Base-by-base conservation (phyloP, 2,329 filamentous ascomycete genomes). In the Beauveria medogensis region DNA sequence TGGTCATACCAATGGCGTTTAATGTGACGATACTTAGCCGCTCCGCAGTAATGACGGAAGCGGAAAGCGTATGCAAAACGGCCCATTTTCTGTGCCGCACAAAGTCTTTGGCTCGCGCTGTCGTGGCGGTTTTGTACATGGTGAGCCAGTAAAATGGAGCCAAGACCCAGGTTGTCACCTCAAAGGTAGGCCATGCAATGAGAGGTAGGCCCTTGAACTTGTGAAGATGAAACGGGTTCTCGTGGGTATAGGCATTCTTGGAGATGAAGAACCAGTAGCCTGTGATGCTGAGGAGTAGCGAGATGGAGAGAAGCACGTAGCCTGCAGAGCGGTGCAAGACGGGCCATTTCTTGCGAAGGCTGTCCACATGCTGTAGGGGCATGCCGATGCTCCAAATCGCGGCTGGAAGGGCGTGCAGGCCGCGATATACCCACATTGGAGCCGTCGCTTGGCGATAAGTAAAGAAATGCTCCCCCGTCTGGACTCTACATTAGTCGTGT, bases 351-450 rank as follows among this genome's bases (percentile, higher is more conserved):
- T 37, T 37, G 30, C 60, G 60, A 4, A 59, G 30, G n/a, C 48
- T 14, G 24, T 53, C 60, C 3, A 59, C 48, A 10, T 62, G 60
- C 41, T 62, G 60, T 3, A 62, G 41, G 3, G 60, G 60, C 54
- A 62, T 62, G 28, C 34, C 24, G 3, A 62, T 28, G 50, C 60
- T 59, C 60, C 60, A 62, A 10, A 59, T 24, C 4, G 54, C 43
- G 18, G 60, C 54, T 0, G 60, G 60, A 5, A 56, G 1, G 28
- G 54, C 43, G 43, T 56, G 54, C 10, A 56, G 43, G 18, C n/a
- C 18, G 26, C 54, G 41, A 24, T 56, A 56, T 12, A 47, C n/a
- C 54, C 41, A 47, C 54, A 47, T 37, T 5, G 43, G 43, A 6
- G 54, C 54, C 6, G 43, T 56, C n/a, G 16, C 10, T 26, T 48